phyloP scores from a whole-genome alignment of 2,329 filamentous ascomycete genomes.

The Arachnopeziza araneosa region DNA sequence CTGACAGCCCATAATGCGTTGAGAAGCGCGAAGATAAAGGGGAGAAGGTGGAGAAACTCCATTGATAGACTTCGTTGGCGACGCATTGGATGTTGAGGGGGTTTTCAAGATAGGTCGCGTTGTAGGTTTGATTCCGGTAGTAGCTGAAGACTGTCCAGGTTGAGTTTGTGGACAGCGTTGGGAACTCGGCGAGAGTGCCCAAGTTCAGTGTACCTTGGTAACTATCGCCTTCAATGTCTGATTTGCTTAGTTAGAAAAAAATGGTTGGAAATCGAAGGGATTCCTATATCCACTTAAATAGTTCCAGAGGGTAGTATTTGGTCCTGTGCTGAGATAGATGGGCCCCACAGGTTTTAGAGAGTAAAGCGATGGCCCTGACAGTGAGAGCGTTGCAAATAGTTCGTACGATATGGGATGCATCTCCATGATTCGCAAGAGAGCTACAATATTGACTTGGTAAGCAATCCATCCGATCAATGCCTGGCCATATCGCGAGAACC shows the following conservation, averaged over 20 bases:
- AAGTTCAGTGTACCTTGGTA: too few relatives aligned
- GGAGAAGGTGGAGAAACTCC: neutral
- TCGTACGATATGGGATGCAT: conserved; percentile 2
- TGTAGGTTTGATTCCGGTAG: neutral
- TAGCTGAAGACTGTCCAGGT: neutral
- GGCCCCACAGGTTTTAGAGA: neutral
- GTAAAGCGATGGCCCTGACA: neutral
- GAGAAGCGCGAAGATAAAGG: neutral
- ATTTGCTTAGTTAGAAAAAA: too few relatives aligned
- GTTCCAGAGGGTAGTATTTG: neutral
- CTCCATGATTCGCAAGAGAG: conserved; percentile 6
- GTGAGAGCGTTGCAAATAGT: neutral
- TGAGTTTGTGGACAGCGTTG: too few relatives aligned
- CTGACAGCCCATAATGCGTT: neutral
- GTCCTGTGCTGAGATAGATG: neutral
- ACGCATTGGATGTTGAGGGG: neutral
- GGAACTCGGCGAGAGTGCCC: too few relatives aligned
- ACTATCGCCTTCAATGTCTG: too few relatives aligned
- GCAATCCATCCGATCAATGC: conserved; percentile 5
- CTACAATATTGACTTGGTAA: conserved; percentile 1
- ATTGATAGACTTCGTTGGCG: neutral
- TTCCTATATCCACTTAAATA: neutral
- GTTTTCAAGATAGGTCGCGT: neutral
- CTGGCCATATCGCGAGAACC: conserved; percentile 6
- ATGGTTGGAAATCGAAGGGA: neutral